Base-by-base conservation (phyloP, 1,284 basidiomycete species). In the Laetiporus sulphureus region DNA sequence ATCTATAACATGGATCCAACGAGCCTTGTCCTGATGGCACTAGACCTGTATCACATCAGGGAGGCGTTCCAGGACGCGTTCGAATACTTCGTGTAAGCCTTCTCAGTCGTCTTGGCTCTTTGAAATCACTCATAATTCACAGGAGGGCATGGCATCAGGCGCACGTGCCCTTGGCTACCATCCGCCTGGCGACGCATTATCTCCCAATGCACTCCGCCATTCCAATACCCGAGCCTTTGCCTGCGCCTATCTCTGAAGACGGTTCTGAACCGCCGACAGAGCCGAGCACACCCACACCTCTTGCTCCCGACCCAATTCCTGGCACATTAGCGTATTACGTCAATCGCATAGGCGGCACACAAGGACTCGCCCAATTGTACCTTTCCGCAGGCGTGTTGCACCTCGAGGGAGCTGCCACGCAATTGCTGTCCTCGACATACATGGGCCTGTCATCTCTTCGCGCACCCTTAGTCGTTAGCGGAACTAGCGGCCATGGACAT, bases 1-100 rank as follows among this genome's bases (percentile, higher is more conserved):
- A 71, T 72, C 50, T 88, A 83, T 52, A 86, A 88, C 51, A 85
- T 88, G 79, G 84, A 89, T 56, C 79, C 85, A 2, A 88, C 85
- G 11, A 87, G 83, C 57, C 63, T 89, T 19, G 75, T 79, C 2
- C 61, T 87, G 38, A 70, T 77, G 42, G 84, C 72, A 5, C 65
- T 85, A 33, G 85, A 88, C 51, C 55, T 80, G 38, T 71, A 75
- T 35, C 83, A 88, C 56, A 83, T 87, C 40, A 70, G 82, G 36
- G 78, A 79, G 53, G 73, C 83, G 37, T 77, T 72, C 46, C 78
- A 82, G 30, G 79, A 78, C 45, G 84, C 85, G 2, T 88, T 89
- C 51, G 85, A 87, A 63, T 85, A 73, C 50, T 84, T 88, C 51
- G 61, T 85, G 85, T 84, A 58, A 59, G 84, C 45, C 1, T 31